These are phyloP conservation scores for Yamadazyma endophytica DNA, from an alignment of 805 yeast genomes.

Conservation along the genomic window DNA sequence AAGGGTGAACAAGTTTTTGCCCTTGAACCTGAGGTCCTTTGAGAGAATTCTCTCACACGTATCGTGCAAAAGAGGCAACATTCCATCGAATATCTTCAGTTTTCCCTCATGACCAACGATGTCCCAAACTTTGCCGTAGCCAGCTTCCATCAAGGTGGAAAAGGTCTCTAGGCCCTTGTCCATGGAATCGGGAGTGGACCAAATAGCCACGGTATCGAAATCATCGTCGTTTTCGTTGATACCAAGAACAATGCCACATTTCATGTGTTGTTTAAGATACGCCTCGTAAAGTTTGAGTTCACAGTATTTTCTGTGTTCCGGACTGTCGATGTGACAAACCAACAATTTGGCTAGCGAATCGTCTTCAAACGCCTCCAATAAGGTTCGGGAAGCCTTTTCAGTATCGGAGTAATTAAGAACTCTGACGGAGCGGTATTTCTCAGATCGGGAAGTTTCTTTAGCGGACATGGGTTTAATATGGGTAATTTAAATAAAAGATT, in stretches of 20 bases:
- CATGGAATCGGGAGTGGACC: constrained; percentile 46
- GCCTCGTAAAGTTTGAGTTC: constrained; percentile 47
- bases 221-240: constrained; percentile 39
- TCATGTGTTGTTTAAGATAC: constrained; percentile 47
- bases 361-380: constrained; percentile 29
- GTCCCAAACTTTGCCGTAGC: constrained; percentile 50
- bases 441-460: background rate
- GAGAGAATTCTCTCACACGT: constrained; percentile 40
- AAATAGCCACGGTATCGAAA: constrained; percentile 53
- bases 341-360: constrained; percentile 33
- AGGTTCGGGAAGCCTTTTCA: constrained; percentile 33
- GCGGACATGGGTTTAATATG: background rate
- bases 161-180: constrained; percentile 42
- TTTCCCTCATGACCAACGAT: constrained; percentile 45
- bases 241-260: constrained; percentile 47
- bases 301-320: constrained; percentile 13
- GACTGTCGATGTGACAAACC: constrained; percentile 20
- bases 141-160: constrained; percentile 46
- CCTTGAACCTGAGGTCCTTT: constrained; percentile 35
- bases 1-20: constrained; percentile 36
- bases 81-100: constrained; percentile 44
- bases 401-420: constrained; percentile 17
- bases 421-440: constrained; percentile 8
- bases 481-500: background rate
- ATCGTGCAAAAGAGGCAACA: constrained; percentile 50